Evolutionary conservation across 768 basidiomycete species (phyloP), one percentile per base, ranked within the genome.

Genomic region (Lactarius vividus): DNA sequence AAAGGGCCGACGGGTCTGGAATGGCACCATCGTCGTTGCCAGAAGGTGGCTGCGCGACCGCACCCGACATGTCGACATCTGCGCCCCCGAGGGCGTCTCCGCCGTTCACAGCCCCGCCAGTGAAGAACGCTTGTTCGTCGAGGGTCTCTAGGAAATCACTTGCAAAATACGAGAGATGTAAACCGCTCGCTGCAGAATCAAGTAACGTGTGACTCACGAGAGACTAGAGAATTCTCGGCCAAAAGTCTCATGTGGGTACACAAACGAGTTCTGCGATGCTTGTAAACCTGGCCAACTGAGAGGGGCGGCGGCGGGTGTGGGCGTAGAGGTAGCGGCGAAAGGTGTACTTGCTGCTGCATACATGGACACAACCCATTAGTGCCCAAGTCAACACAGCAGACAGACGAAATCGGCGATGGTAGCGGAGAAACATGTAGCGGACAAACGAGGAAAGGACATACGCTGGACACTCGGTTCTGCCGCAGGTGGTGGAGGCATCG

Each of bases 61-160:
- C 57, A 13, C 58, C 61, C n/a, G 62, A 52, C 63, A 62, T 46
- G 68, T 73, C 53, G 63, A 42, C 62, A 72, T 72, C 23, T 69
- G 74, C 68, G 69, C 75, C 55, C 57, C 74, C 70, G 55, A 83
- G 79, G 28, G 84, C 75, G 73, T 84, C 80, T 49, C 86, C 75
- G 4, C 83, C 77, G 3, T 83, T 82, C 5, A 80, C 72, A 33
- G 85, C 80, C 1, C 80, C 80, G 57, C 77, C 74, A 5, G 85
- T 83, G 75, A 93, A 91, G 77, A 92, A 94, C 1, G 89, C 82
- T 3, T 88, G 86, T 61, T 95, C 92, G 75, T 94, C 91, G 10
- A 96, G 82, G 0, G 91, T 92, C 74, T 94, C 91, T 29, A 96
- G 82, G 75, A 94, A 95, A 72, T 96, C 93, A 39, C 92, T 94